Base-by-base conservation (phyloP, 306 rosid species). In the Lathyrus tuberosus region DNA sequence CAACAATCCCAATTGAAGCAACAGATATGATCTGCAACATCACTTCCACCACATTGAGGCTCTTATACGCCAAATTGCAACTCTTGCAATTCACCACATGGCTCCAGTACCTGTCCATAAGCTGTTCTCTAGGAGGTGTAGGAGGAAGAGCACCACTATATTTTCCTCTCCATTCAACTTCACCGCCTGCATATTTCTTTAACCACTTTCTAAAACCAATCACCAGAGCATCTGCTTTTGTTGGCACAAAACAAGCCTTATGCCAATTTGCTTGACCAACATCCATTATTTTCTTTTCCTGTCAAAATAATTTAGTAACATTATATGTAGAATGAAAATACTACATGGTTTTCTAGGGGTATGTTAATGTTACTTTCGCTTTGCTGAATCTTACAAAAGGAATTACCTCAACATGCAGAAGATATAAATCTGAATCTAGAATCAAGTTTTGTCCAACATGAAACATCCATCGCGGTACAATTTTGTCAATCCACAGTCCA, bases 341-440 rank as follows among this genome's bases (percentile, higher is more conserved):
- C 10, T 46, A 46, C 5, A 46, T n/a, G n/a, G 10, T 46, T 46
- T 35, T 35, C 40, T 35, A 35, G 40, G 8, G 10, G 40, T 35
- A 6, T 33, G 2, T 33, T 31, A 31, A 35, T 35, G 40, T 8
- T 35, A 35, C 40, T 35, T 35, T 35, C 2, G 10, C 10, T 7
- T 7, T 5, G 40, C 10, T 35, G 40, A 35, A 35, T 5, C 40
- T 35, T 35, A 35, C 10, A 35, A 35, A 41, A 60, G 52, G 69
- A 81, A 14, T 79, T 77, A 94, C 99, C 99, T 94, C 95, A 73
- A 90, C 47, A 70, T 94, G 99, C 71, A 94, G 97, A 77, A 94
- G 94, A 78, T 85, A 86, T 52, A 91, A 83, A 82, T 91, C 99
- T n/a, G 99, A 94, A 84, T 94, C 99, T 56, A 94, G 75, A 72